These are phyloP conservation scores for Beauveria sp. DNA, from an alignment of 2,329 filamentous ascomycete genomes.

Conservation along the genomic window DNA sequence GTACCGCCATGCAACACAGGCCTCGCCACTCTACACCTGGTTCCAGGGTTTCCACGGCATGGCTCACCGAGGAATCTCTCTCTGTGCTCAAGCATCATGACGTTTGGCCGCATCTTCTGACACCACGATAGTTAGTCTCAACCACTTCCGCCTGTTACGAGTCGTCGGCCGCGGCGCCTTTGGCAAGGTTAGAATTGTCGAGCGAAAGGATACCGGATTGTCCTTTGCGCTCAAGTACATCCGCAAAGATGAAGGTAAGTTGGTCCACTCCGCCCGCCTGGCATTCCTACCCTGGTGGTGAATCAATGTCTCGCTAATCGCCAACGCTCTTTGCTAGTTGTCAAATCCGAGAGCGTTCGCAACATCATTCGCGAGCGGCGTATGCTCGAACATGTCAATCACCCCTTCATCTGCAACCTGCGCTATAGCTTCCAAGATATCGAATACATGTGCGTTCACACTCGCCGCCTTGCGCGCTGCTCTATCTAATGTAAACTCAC, in stretches of 20 bases:
- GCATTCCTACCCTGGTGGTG: not conserved
- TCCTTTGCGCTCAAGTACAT: conserved; percentile 98
- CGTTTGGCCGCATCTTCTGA: conserved; percentile 7
- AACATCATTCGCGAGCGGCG: conserved; percentile 96
- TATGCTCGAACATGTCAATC: conserved; percentile 97
- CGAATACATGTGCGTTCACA: conserved; percentile 76
- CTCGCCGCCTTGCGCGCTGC: not conserved
- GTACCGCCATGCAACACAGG: not conserved
- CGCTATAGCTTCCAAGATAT: conserved; percentile 99
- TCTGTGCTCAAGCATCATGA: not conserved
- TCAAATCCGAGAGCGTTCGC: conserved; percentile 92
- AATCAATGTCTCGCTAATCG: conserved; percentile 17
- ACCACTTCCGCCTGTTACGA: conserved; percentile 90
- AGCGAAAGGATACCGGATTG: conserved; percentile 88
- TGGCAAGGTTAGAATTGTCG: conserved; percentile 97
- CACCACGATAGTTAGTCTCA: conserved; percentile 68
- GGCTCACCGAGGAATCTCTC: not conserved
- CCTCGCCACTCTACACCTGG: not conserved
- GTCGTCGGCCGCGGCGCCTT: conserved; percentile 98
- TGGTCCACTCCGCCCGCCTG: not conserved
- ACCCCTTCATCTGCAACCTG: conserved; percentile 96
- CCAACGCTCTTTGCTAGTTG: conserved; percentile 51
- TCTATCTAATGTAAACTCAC: not conserved
- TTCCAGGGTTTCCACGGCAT: not conserved
- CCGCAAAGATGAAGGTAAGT: conserved; percentile 89